These are phyloP conservation scores for Fusarium bactridioides DNA, from an alignment of 2,329 filamentous ascomycete species.

Conservation along the genomic window DNA sequence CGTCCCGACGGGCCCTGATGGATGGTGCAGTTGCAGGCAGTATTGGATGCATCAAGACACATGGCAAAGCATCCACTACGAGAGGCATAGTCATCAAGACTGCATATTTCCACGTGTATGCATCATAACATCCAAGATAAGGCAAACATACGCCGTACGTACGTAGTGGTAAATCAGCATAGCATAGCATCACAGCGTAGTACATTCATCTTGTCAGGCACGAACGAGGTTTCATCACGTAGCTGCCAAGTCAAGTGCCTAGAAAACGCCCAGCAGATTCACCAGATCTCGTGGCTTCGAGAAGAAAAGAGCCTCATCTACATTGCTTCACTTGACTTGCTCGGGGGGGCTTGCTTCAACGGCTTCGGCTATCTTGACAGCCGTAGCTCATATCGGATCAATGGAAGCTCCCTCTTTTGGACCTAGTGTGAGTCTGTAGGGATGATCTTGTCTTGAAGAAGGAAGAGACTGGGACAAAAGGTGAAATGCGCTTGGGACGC, in stretches of 20 bases:
- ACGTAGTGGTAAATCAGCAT: background rate
- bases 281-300: background rate
- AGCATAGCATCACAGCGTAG: background rate
- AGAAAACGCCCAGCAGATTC: background rate
- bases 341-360: conserved; percentile 30
- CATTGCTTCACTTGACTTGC: background rate
- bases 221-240: conserved; percentile 14
- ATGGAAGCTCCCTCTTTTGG: conserved; percentile 37
- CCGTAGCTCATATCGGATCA: conserved; percentile 36
- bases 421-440: conserved; percentile 24
- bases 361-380: conserved; percentile 41
- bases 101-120: conserved; percentile 22
- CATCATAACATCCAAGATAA: background rate
- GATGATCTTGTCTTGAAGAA: conserved; percentile 1
- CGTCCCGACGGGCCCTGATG: conserved; percentile 9
- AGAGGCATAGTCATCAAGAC: background rate
- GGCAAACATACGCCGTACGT: background rate
- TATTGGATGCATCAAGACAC: conserved; percentile 9
- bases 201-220: background rate
- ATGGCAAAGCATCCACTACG: conserved; percentile 24
- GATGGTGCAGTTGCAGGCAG: background rate
- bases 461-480: background rate
- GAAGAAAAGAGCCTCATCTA: conserved; percentile 11
- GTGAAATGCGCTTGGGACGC: conserved; percentile 22
- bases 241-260: conserved; percentile 9